Evolutionary conservation across 306 rosid genomes (phyloP).

Genomic region (Corylus americana): DNA sequence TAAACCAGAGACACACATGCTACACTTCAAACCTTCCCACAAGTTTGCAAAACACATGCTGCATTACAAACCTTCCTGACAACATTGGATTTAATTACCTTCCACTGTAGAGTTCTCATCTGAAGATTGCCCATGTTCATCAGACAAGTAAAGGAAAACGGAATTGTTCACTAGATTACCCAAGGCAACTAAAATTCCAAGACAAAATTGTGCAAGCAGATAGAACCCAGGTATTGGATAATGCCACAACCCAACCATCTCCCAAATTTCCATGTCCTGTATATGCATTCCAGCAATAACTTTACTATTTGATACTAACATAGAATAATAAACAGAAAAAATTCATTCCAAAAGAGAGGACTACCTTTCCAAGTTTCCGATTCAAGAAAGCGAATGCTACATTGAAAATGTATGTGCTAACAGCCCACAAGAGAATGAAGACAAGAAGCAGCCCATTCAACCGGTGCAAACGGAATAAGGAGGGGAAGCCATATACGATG

Average conservation of each 20-base stretch:
- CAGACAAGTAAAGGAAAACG: conserved; percentile 86
- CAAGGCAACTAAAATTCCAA: conserved; percentile 93
- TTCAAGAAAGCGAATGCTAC: conserved; percentile 81
- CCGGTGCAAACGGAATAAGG: conserved; percentile 84
- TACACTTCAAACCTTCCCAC: not conserved
- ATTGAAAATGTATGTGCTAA: conserved; percentile 95
- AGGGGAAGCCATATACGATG: conserved; percentile 79
- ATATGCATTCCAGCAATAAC: conserved; percentile 34
- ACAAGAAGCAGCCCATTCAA: conserved; percentile 95
- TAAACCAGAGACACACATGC: not conserved
- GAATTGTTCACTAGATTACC: conserved; percentile 98
- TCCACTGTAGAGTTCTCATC: conserved; percentile 44
- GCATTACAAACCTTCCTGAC: not conserved
- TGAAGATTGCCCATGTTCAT: conserved; percentile 60
- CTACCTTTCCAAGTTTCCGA: conserved; percentile 89
- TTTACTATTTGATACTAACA: conserved; percentile 19
- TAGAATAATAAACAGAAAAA: conserved; percentile 18
- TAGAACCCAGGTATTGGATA: conserved; percentile 92
- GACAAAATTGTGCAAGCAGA: conserved; percentile 95
- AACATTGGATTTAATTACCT: conserved; percentile 52
- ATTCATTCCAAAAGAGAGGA: conserved; percentile 23
- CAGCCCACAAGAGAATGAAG: conserved; percentile 99
- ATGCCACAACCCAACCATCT: conserved; percentile 98
- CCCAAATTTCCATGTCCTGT: conserved; percentile 98
- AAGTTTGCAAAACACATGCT: not conserved